These are phyloP conservation scores for Thelonectria blattea DNA, from an alignment of 2,329 filamentous ascomycete species.

Conservation along the genomic window DNA sequence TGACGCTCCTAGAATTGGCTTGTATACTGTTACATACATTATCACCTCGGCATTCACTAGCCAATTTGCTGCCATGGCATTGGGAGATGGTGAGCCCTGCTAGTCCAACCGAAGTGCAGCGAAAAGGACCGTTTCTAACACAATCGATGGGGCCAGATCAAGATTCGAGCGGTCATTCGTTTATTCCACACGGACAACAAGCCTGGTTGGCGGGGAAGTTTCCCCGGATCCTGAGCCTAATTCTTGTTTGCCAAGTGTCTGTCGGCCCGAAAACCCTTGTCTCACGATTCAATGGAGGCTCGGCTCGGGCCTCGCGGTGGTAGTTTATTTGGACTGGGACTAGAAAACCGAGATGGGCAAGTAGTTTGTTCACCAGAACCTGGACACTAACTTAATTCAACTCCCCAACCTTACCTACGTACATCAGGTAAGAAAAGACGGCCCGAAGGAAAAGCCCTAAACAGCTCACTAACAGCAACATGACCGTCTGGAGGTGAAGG, in stretches of 20 bases:
- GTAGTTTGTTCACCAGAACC: background rate
- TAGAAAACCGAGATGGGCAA: background rate
- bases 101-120: background rate
- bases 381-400: background rate
- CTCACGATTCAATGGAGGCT: background rate
- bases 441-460: background rate
- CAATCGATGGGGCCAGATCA: background rate
- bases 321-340: background rate
- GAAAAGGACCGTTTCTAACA: background rate
- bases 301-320: background rate
- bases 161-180: background rate
- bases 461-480: background rate
- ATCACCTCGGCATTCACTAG: too few relatives aligned
- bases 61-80: too few relatives aligned
- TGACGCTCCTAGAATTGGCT: background rate
- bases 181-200: background rate
- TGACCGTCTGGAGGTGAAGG: background rate
- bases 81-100: background rate
- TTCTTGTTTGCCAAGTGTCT: background rate
- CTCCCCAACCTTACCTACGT: too few relatives aligned
- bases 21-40: background rate
- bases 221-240: background rate
- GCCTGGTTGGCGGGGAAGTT: slow-evolving; percentile 4
- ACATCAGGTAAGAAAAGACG: background rate
- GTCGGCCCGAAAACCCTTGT: slow-evolving; percentile 9